These are phyloP conservation scores for Sporothrix globosa DNA, from an alignment of 2,329 filamentous ascomycete genomes.

Conservation along the genomic window DNA sequence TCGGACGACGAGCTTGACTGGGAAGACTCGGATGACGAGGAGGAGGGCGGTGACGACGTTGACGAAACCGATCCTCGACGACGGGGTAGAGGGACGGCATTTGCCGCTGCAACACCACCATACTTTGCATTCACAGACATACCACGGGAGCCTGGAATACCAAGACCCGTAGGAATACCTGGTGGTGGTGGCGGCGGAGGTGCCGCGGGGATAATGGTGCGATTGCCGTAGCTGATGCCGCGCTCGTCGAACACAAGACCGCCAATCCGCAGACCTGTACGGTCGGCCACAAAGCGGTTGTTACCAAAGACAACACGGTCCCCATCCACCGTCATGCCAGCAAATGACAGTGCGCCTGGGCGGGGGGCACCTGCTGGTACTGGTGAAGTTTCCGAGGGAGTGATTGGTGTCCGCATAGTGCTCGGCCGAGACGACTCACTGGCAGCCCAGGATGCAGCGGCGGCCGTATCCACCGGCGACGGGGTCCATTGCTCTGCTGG, in stretches of 20 bases:
- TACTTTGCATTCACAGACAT: not conserved
- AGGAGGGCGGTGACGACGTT: slow-evolving; percentile 42
- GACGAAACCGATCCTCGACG: slow-evolving; percentile 23
- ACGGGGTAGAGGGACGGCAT: not conserved
- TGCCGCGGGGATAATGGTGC: slow-evolving; percentile 36
- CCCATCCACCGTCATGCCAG: slow-evolving; percentile 49
- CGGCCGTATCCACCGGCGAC: not conserved
- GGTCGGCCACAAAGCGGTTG: slow-evolving; percentile 50
- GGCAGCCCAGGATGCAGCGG: not conserved
- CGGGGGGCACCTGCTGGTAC: not conserved
- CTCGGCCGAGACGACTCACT: not conserved
- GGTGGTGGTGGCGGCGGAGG: not conserved
- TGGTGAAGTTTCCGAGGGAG: not conserved
- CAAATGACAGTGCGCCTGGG: slow-evolving; percentile 38
- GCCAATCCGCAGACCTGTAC: slow-evolving; percentile 53
- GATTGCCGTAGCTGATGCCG: slow-evolving; percentile 40
- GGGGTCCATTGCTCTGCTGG: not conserved
- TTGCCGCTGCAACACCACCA: not conserved
- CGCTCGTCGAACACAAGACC: slow-evolving; percentile 48
- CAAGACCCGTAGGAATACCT: not conserved
- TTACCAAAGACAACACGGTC: slow-evolving; percentile 51
- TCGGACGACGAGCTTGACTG: slow-evolving; percentile 41
- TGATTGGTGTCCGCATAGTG: not conserved
- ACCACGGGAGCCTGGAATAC: not conserved
- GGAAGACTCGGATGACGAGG: slow-evolving; percentile 29